These are phyloP conservation scores for Amphibolis antarctica DNA, from an alignment of 106 monocot genomes.

Conservation along the genomic window DNA sequence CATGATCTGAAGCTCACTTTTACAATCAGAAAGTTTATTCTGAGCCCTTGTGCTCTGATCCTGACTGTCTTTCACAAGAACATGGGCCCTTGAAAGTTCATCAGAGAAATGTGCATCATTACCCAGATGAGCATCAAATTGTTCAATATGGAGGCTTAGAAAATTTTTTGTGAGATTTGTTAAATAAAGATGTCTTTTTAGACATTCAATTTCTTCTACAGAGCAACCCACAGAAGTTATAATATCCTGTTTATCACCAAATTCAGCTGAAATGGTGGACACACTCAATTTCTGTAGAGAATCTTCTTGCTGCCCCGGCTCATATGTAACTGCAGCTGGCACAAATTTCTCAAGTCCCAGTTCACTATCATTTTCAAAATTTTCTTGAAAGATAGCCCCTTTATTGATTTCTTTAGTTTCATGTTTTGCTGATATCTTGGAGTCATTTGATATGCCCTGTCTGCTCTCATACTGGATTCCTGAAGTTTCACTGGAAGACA, in stretches of 20 bases:
- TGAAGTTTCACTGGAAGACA: not conserved
- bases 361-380: not conserved
- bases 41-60: constrained; percentile 19
- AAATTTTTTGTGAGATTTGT: constrained; percentile 43
- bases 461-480: not conserved
- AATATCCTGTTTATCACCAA: not conserved
- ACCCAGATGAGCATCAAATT: constrained; percentile 18
- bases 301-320: not conserved
- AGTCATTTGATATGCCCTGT: not conserved
- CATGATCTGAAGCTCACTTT: constrained; percentile 26
- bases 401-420: not conserved
- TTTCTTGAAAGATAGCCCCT: not conserved
- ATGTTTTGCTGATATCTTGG: not conserved
- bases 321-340: not conserved
- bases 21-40: constrained; percentile 51
- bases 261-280: not conserved
- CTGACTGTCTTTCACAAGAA: constrained; percentile 27
- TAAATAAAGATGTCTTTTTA: constrained; percentile 59
- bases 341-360: not conserved
- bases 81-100: constrained; percentile 13
- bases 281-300: not conserved
- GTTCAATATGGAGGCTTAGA: constrained; percentile 41
- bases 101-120: constrained; percentile 26
- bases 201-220: constrained; percentile 32
- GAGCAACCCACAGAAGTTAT: not conserved